These are phyloP conservation scores for Fusarium veterinarium DNA, from an alignment of 2,329 filamentous ascomycete genomes.

Conservation along the genomic window DNA sequence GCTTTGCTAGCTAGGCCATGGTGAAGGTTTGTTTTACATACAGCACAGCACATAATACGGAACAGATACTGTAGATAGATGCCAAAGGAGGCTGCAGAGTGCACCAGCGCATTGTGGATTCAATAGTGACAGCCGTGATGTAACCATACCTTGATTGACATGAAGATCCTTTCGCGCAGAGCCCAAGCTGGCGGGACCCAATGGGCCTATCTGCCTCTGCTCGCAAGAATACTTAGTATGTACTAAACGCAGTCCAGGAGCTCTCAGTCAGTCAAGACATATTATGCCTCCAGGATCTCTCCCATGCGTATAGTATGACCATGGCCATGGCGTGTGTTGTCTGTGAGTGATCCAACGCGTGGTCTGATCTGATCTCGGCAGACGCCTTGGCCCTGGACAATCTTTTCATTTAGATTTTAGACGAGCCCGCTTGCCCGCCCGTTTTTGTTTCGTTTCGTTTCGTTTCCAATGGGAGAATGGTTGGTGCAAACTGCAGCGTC, in stretches of 20 bases:
- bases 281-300: conserved; percentile 3
- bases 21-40: not conserved
- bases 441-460: conserved; percentile 41
- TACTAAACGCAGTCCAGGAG: not conserved
- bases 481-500: not conserved
- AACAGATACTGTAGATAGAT: not conserved
- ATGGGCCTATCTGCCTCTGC: not conserved
- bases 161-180: not conserved
- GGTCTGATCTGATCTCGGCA: conserved; percentile 33
- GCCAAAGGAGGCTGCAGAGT: not conserved
- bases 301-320: not conserved
- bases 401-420: conserved; percentile 14
- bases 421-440: conserved; percentile 16
- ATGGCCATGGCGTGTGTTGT: conserved; percentile 16
- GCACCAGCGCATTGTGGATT: not conserved
- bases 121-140: not conserved
- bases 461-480: conserved; percentile 9
- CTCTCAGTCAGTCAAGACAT: not conserved
- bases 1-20: not conserved
- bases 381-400: conserved; percentile 9
- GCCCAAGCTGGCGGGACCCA: not conserved
- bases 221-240: not conserved
- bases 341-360: conserved; percentile 16
- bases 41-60: not conserved
- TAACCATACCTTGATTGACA: not conserved